Evolutionary conservation across 1,284 basidiomycete species (phyloP).

Genomic region (Cryptococcus amylolentus): DNA sequence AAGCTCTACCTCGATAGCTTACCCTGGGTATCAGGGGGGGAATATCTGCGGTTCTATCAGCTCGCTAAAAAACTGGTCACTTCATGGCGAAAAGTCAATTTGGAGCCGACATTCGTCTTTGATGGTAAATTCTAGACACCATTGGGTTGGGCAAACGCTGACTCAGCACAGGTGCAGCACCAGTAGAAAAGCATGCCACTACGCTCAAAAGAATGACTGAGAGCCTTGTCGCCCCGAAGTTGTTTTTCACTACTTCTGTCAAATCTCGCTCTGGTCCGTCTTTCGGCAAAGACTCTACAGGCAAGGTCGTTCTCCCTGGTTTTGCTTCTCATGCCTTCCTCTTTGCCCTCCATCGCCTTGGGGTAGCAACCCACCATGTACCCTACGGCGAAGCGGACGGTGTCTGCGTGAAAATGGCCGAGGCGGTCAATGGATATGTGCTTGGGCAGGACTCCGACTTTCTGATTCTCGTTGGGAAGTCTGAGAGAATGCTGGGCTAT

Average conservation of each 20-base stretch:
- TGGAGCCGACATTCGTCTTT: slow-evolving; percentile 80
- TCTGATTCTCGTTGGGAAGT: slow-evolving; percentile 64
- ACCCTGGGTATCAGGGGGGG: slow-evolving; percentile 82
- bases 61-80: slow-evolving; percentile 58
- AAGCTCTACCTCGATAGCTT: slow-evolving; percentile 62
- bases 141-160: background rate
- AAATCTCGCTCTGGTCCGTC: slow-evolving; percentile 64
- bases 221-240: slow-evolving; percentile 59
- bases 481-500: slow-evolving; percentile 61
- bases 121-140: slow-evolving; percentile 61
- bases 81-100: slow-evolving; percentile 69
- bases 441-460: slow-evolving; percentile 79
- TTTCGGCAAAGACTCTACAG: slow-evolving; percentile 59
- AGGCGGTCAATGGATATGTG: slow-evolving; percentile 67
- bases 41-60: slow-evolving; percentile 62
- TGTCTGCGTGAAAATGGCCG: slow-evolving; percentile 77
- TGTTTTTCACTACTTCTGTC: slow-evolving; percentile 80
- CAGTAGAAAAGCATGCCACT: slow-evolving; percentile 70
- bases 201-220: slow-evolving; percentile 60
- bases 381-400: slow-evolving; percentile 85
- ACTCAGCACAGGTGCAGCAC: slow-evolving; percentile 59
- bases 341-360: slow-evolving; percentile 56
- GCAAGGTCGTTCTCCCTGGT: slow-evolving; percentile 64
- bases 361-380: slow-evolving; percentile 51
- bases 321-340: slow-evolving; percentile 63